A percentile compares a stretch with the other conserved stretches of the same genome.
phyloP scores from a whole-genome alignment of 768 basidiomycete species.

The Pleurotus salmoneostramineus region DNA sequence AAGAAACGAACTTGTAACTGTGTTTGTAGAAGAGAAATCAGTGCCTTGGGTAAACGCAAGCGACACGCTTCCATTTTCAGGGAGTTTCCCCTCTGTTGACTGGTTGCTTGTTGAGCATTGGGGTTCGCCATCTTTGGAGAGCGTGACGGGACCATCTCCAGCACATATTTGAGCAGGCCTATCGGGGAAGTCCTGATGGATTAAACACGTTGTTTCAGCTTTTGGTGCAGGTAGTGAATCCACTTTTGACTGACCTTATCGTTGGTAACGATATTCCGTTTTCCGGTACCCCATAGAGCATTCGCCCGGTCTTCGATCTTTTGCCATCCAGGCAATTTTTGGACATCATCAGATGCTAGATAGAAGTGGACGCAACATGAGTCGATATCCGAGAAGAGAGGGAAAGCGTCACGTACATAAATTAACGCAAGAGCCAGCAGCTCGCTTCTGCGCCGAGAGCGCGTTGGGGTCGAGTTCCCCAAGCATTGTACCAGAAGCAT shows the following conservation, averaged over 20 bases:
- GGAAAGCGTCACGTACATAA: background rate
- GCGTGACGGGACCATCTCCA: background rate
- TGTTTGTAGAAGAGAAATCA: background rate
- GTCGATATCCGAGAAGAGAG: too few species aligned
- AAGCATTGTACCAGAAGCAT: background rate
- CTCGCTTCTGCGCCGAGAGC: background rate
- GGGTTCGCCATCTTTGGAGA: background rate
- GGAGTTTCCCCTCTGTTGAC: background rate
- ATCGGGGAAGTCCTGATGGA: background rate
- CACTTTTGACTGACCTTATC: background rate
- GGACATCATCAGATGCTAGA: background rate
- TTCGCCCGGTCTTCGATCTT: slow-evolving; percentile 6
- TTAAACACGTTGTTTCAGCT: background rate
- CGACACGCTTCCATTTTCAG: slow-evolving; percentile 5
- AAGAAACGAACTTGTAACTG: background rate
- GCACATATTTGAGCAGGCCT: background rate
- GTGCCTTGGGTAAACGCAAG: slow-evolving; percentile 3
- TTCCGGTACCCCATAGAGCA: slow-evolving; percentile 7
- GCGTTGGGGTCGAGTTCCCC: background rate
- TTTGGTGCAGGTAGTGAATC: background rate
- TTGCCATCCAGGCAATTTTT: slow-evolving; percentile 8
- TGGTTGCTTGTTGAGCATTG: slow-evolving; percentile 1
- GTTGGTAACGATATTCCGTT: slow-evolving; percentile 10
- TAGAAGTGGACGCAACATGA: background rate
- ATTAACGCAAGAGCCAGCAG: background rate